phyloP scores from a whole-genome alignment of 805 yeast genomes.

The Helenozyma rhizophorensis region DNA sequence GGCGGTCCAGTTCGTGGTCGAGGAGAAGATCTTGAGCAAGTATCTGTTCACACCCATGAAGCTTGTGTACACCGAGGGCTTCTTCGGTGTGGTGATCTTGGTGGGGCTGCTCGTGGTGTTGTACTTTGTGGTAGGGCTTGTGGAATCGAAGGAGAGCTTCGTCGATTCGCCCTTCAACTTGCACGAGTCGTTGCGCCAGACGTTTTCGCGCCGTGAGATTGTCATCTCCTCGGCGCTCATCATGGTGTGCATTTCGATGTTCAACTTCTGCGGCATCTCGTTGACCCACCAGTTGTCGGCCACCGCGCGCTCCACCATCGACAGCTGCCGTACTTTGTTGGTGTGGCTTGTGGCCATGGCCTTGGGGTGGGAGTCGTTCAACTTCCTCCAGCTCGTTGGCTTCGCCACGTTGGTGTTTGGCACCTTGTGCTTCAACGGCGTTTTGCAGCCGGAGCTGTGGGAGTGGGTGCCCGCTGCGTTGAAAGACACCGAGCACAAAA shows the following conservation, averaged over 20 bases:
- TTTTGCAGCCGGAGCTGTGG: slow-evolving; percentile 50
- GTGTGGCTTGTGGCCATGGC: slow-evolving; percentile 70
- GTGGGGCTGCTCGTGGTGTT: slow-evolving; percentile 41
- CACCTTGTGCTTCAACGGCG: slow-evolving; percentile 70
- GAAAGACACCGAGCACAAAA: slow-evolving; percentile 15
- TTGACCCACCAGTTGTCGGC: slow-evolving; percentile 65
- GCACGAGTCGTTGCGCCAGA: slow-evolving; percentile 44
- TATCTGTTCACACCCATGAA: slow-evolving; percentile 55
- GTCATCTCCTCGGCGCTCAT: slow-evolving; percentile 53
- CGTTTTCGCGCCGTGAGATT: slow-evolving; percentile 41
- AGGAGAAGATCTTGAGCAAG: slow-evolving; percentile 58
- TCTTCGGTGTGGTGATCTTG: slow-evolving; percentile 53
- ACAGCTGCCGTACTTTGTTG: slow-evolving; percentile 67
- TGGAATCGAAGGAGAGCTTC: slow-evolving; percentile 28
- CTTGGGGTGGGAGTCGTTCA: slow-evolving; percentile 74
- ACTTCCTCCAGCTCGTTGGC: slow-evolving; percentile 58
- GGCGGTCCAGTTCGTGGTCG: slow-evolving; percentile 75
- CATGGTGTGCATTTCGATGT: slow-evolving; percentile 67
- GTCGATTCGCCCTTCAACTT: slow-evolving; percentile 53
- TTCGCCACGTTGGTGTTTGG: slow-evolving; percentile 64
- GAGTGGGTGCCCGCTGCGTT: slow-evolving; percentile 44
- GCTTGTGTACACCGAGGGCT: slow-evolving; percentile 72
- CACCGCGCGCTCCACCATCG: slow-evolving; percentile 74
- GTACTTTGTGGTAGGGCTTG: slow-evolving; percentile 36
- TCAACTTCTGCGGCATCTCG: slow-evolving; percentile 71